Base-by-base conservation (phyloP, 495 filamentous ascomycete species). In the Xylaria castorea region DNA sequence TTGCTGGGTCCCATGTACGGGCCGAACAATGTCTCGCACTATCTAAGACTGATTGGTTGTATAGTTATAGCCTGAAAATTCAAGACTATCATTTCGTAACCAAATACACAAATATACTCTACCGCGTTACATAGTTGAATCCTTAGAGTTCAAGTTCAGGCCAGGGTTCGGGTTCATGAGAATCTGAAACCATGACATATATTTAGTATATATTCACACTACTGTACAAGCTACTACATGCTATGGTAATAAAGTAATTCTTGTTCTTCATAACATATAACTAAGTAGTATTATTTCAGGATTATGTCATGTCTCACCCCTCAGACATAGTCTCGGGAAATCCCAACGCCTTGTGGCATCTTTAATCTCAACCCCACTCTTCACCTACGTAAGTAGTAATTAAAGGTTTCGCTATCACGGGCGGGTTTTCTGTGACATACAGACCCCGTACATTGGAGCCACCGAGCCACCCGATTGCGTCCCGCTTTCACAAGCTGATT, bases 301-400 rank as follows among this genome's bases (percentile, higher is more conserved):
- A 53, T 25, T 66, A 66, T 66, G 64, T 66, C 46, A 53, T 66
- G 64, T 65, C 42, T 50, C 42, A 65, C 40, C 1, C 8, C 32
- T 27, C 20, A 66, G 63, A 20, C 27, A 25, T 27, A 8, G 18
- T 61, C 58, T 18, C 58, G 58, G 8, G 32, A n/a, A 38, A 61
- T 38, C 11, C 58, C 34, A 36, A 30, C 58, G 48, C 9, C 53
- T 12, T 12, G 3, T 12, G 51, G 25, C 53, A 32, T 58, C 27
- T 18, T 18, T 5, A 25, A 25, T 14, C 11, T 14, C 22, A 32
- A 9, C 32, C 58, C 58, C 58, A 38, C 58, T 38, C 57, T 36
- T n/a, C n/a, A n/a, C n/a, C n/a, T n/a, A n/a, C n/a, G n/a, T n/a
- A n/a, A n/a, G n/a, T n/a, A n/a, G n/a, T n/a, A 42, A 42, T 42